Conservation (phyloP, 352 stramenopile genomes). For the Pythium volutum region DNA sequence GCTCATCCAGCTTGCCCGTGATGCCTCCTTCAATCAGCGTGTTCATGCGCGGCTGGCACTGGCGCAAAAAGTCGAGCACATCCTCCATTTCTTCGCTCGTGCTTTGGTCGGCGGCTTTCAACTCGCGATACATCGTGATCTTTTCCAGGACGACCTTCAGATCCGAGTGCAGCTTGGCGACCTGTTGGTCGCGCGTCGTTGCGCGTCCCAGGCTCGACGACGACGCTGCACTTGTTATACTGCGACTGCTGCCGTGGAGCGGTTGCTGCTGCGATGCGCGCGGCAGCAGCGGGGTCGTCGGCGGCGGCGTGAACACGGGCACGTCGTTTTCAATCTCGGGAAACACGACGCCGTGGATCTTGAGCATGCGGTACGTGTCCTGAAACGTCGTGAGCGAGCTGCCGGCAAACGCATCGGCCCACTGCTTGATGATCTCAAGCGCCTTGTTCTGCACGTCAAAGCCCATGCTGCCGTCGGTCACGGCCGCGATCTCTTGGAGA, state of each 20-base stretch:
- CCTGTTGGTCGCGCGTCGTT: conserved; percentile 53
- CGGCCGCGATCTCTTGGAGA: conserved; percentile 58
- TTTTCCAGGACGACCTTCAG: conserved; percentile 73
- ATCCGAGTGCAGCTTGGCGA: conserved; percentile 69
- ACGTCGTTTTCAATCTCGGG: conserved; percentile 64
- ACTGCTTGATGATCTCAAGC: conserved; percentile 78
- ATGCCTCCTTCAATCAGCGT: conserved; percentile 84
- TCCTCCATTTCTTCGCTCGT: conserved; percentile 56
- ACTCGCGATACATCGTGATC: conserved; percentile 45
- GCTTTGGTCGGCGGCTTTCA: conserved; percentile 28
- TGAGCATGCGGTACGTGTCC: conserved; percentile 74
- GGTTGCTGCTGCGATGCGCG: not conserved
- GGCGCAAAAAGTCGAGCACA: conserved; percentile 73
- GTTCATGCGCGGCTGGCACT: conserved; percentile 87
- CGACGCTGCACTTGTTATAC: conserved; percentile 8
- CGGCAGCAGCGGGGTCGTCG: conserved; percentile 32
- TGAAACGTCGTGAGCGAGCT: conserved; percentile 57
- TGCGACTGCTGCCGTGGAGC: conserved; percentile 20
- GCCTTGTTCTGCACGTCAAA: conserved; percentile 78
- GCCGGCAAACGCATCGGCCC: conserved; percentile 63
- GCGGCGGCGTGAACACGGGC: conserved; percentile 67
- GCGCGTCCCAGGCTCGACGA: conserved; percentile 2
- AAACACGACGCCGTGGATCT: conserved; percentile 70
- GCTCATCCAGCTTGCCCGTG: conserved; percentile 82
- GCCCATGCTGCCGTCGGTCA: conserved; percentile 62